Conservation (phyloP, 768 basidiomycete species). For the Leccinellum luteum region DNA sequence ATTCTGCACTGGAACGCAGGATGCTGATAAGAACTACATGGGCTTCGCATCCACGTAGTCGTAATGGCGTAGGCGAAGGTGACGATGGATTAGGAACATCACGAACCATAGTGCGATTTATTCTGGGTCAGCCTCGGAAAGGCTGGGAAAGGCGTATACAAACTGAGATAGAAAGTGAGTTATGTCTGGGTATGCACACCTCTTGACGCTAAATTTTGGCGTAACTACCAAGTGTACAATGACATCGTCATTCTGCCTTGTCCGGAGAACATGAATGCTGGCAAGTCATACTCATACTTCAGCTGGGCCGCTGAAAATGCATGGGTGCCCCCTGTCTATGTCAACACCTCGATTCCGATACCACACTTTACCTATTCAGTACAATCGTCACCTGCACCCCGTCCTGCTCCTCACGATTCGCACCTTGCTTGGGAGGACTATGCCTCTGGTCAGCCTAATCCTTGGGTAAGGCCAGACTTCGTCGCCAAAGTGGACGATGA, state of each 20-base stretch:
- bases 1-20: constrained; percentile 79
- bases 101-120: constrained; percentile 82
- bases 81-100: constrained; percentile 76
- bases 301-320: constrained; percentile 90
- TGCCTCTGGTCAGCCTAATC: constrained; percentile 38
- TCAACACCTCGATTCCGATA: constrained; percentile 39
- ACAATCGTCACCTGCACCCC: constrained; percentile 51
- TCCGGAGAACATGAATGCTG: constrained; percentile 93
- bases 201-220: constrained; percentile 4
- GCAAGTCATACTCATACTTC: constrained; percentile 91
- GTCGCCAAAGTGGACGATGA: constrained; percentile 96
- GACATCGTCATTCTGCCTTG: constrained; percentile 84
- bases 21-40: constrained; percentile 87
- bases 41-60: constrained; percentile 79
- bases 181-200: not conserved
- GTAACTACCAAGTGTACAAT: constrained; percentile 60
- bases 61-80: constrained; percentile 66
- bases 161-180: constrained; percentile 89
- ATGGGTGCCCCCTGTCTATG: constrained; percentile 81
- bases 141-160: constrained; percentile 77
- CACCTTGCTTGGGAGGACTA: constrained; percentile 51
- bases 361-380: constrained; percentile 67
- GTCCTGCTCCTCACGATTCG: constrained; percentile 74
- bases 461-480: constrained; percentile 88
- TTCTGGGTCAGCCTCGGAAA: constrained; percentile 80